Percentiles rank a stretch among this genome's conserved stretches.
Evolutionary conservation across 2,329 filamentous ascomycete genomes (phyloP).

Genomic region (Coniella vitis): DNA sequence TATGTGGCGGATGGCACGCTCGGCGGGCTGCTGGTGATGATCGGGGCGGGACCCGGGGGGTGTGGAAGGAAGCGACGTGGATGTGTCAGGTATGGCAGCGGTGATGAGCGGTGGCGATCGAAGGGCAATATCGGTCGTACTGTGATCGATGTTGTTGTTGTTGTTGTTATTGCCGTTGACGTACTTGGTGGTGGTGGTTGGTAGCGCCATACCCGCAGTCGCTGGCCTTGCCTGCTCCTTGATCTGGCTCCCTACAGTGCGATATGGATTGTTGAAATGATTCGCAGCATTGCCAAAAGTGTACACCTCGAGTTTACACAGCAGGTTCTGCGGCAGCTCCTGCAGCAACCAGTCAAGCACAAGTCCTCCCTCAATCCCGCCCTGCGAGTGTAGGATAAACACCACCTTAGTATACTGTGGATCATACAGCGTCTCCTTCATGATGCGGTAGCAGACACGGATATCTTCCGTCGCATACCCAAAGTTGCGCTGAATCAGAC

Average conservation of each 20-base stretch:
- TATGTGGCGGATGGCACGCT: slow-evolving; percentile 55
- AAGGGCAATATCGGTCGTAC: neutral
- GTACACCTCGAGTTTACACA: slow-evolving; percentile 66
- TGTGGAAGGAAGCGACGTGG: neutral
- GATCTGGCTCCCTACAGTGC: slow-evolving; percentile 39
- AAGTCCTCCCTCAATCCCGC: slow-evolving; percentile 65
- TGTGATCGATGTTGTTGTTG: neutral
- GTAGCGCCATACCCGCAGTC: slow-evolving; percentile 7
- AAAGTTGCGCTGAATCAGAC: slow-evolving; percentile 69
- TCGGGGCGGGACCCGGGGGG: too few relatives aligned
- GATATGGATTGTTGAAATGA: slow-evolving; percentile 72
- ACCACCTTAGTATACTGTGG: slow-evolving; percentile 60
- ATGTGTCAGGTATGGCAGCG: slow-evolving; percentile 1
- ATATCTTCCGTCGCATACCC: slow-evolving; percentile 65
- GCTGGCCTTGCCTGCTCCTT: slow-evolving; percentile 30
- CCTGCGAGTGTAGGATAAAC: slow-evolving; percentile 71
- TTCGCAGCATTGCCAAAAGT: slow-evolving; percentile 76
- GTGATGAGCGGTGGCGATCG: slow-evolving; percentile 5
- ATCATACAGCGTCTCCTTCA: slow-evolving; percentile 59
- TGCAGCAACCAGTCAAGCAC: slow-evolving; percentile 72
- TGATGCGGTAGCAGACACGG: slow-evolving; percentile 50
- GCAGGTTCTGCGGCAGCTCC: slow-evolving; percentile 58
- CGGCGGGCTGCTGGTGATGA: slow-evolving; percentile 32
- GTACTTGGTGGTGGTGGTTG: neutral
- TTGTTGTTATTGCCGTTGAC: neutral